These are phyloP conservation scores for Tetrapyrgos nigripes DNA, from an alignment of 1,284 basidiomycete species.

Conservation along the genomic window DNA sequence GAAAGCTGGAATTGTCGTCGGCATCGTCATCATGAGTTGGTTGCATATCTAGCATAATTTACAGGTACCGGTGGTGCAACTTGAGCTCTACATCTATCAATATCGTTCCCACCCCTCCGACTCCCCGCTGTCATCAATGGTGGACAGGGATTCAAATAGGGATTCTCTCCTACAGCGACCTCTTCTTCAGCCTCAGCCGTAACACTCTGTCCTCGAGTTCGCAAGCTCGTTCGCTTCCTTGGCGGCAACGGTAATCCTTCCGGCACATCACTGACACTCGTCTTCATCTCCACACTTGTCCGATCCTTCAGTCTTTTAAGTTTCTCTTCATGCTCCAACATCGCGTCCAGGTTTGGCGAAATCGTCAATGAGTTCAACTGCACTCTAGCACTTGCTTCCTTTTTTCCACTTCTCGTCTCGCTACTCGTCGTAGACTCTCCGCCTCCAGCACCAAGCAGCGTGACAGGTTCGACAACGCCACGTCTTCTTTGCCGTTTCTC, in stretches of 20 bases:
- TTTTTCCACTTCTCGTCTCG: no score
- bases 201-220: not conserved
- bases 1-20: not conserved
- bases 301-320: constrained; percentile 24
- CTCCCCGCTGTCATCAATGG: no score
- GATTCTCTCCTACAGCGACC: not conserved
- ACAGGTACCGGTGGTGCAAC: no score
- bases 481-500: no score
- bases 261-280: not conserved
- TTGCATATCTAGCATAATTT: not conserved
- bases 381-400: no score
- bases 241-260: not conserved
- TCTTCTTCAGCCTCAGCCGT: not conserved
- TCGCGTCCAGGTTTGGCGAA: constrained; percentile 65
- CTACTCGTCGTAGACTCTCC: no score
- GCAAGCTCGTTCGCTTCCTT: not conserved
- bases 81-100: not conserved
- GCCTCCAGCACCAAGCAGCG: no score
- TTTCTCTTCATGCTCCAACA: constrained; percentile 65
- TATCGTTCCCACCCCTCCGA: not conserved
- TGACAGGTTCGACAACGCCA: no score
- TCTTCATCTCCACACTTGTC: not conserved
- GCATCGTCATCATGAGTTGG: not conserved
- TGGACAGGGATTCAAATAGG: no score
- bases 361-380: constrained; percentile 53